Percentiles rank a stretch among this genome's conserved stretches.
Conservation (phyloP, 306 rosid genomes). For the Castanea sativa region DNA sequence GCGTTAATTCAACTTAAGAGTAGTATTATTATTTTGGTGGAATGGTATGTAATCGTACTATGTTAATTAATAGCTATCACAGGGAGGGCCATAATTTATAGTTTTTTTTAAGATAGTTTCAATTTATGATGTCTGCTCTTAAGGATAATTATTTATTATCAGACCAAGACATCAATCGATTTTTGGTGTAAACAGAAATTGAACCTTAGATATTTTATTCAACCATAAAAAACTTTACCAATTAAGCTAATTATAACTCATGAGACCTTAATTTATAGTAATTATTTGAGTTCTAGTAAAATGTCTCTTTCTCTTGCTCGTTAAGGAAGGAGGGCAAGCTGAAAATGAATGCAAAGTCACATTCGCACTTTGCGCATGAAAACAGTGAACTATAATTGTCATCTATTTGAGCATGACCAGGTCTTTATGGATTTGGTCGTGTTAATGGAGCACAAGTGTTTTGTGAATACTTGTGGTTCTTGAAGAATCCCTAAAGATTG, state of each 20-base stretch:
- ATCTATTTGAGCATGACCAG: no score
- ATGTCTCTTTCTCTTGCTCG: neutral
- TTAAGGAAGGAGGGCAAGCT: neutral
- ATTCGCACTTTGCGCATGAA: neutral
- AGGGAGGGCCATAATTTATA: neutral
- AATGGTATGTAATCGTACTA: neutral
- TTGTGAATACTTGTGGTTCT: no score
- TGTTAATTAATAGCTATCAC: neutral
- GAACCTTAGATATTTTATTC: rapidly evolving
- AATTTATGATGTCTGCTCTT: rapidly evolving
- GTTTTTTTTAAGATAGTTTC: no score
- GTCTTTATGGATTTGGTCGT: no score
- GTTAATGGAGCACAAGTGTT: no score
- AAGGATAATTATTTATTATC: rapidly evolving
- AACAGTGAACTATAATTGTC: no score
- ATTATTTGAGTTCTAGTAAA: neutral
- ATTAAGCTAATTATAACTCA: rapidly evolving
- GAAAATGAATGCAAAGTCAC: neutral
- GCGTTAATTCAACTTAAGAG: constrained; percentile 1
- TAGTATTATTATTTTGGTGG: neutral
- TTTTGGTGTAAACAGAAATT: rapidly evolving
- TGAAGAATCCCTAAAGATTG: no score
- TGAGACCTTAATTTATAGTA: no score
- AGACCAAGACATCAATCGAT: rapidly evolving
- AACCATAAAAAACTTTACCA: rapidly evolving